These are phyloP conservation scores for Nitzschia inconspicua DNA, from an alignment of 108 stramenopile species.

Conservation along the genomic window DNA sequence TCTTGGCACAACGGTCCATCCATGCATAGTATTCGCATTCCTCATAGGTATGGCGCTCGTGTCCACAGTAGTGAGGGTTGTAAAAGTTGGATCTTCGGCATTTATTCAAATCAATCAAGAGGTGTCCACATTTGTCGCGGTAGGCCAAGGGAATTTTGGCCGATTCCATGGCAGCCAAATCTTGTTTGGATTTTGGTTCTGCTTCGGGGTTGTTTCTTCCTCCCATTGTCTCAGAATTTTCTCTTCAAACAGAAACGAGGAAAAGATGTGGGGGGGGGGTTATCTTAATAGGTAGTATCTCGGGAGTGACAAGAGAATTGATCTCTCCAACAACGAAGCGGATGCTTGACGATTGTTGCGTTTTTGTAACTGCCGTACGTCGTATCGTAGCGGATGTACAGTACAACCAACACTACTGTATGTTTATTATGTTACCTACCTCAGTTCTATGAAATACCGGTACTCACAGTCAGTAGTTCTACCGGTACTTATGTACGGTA, in stretches of 20 bases:
- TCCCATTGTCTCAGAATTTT: neutral
- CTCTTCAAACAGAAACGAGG: neutral
- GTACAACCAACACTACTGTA: too few relatives aligned
- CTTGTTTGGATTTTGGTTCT: conserved; percentile 71
- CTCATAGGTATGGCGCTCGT: conserved; percentile 94
- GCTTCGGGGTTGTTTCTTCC: conserved; percentile 50
- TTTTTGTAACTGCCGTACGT: too few relatives aligned
- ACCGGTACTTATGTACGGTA: too few relatives aligned
- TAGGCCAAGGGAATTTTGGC: conserved; percentile 84
- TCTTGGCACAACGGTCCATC: conserved; percentile 74
- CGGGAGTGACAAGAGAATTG: too few relatives aligned
- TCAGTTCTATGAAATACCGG: too few relatives aligned
- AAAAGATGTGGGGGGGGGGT: neutral
- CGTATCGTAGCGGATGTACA: too few relatives aligned
- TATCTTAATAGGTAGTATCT: neutral
- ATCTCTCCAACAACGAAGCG: too few relatives aligned
- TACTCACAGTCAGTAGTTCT: too few relatives aligned
- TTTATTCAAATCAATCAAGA: conserved; percentile 85
- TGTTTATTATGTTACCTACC: too few relatives aligned
- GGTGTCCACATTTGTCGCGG: conserved; percentile 94
- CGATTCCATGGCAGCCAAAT: conserved; percentile 75
- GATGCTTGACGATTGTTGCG: too few relatives aligned
- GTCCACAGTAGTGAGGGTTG: conserved; percentile 83
- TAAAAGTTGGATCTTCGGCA: conserved; percentile 85
- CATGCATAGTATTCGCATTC: conserved; percentile 93